Evolutionary conservation across 1,284 basidiomycete genomes (phyloP), one percentile per base, ranked within the genome.

Genomic region (Ceratobasidium sp.): DNA sequence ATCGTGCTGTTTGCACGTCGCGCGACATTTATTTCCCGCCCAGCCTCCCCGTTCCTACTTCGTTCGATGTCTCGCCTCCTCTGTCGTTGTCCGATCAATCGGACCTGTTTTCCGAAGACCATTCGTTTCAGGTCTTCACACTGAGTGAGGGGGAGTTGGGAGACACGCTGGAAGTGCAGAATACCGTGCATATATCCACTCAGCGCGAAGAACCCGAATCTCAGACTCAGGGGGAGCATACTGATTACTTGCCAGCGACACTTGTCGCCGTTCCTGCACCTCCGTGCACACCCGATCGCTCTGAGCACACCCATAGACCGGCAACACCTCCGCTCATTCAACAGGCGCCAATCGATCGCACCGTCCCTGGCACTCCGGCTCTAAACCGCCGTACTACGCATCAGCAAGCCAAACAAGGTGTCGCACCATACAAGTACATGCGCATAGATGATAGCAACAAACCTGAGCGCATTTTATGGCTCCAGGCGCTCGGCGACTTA

Each of bases 71-170:
- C 4, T 6, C 41, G 43, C 34, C 61, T 24, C 61, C 61, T 39
- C 22, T 63, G 5, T 46, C 61, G 19, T n/a, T 39, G n/a, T 27
- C 53, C 24, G 14, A 22, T 22, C 11, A 63, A 48, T 22, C 61
- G 6, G 61, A 63, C 14, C n/a, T 2, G 7, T 8, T 29, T 4
- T 34, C 58, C 58, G 29, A 61, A 2, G 34, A 63, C n/a, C n/a
- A 63, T 8, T 63, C 39, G 61, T 8, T 63, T 11, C 8, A 48
- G 27, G 61, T 63, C 61, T 27, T 39, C 29, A n/a, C 43, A 43
- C 61, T 34, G 27, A 63, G 39, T 63, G 61, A 63, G 61, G 61
- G 61, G 61, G 61, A 63, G 61, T 24, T 54, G 53, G 53, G 53
- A 54, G 6, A 2, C 53, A 22, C n/a, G 22, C 24, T 22, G 6